phyloP scores from a whole-genome alignment of 495 filamentous ascomycete genomes.

The Immersiella caudata region DNA sequence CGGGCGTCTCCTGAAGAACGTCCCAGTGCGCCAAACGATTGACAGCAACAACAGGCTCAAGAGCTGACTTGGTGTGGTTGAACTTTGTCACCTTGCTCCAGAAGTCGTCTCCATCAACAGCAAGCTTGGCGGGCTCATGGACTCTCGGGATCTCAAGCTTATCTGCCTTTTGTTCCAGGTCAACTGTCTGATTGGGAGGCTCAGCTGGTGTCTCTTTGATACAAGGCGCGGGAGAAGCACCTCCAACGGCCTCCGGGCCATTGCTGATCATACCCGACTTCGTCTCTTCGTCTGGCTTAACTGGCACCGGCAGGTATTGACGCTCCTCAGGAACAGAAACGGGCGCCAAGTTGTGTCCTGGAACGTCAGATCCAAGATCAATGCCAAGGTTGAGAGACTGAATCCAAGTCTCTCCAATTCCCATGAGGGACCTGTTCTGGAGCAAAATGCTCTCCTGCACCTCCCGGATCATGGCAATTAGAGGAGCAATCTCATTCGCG shows the following conservation, averaged over 20 bases:
- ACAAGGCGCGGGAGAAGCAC: neutral
- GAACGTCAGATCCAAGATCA: neutral
- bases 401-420: conserved; percentile 16
- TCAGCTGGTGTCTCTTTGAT: no score
- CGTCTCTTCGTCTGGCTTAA: neutral
- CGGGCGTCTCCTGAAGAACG: neutral
- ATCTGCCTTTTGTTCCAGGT: no score
- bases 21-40: neutral
- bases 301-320: neutral
- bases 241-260: neutral
- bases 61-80: neutral
- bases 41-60: neutral
- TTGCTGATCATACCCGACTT: neutral
- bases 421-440: neutral
- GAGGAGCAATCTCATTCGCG: conserved; percentile 3
- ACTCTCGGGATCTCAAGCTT: no score
- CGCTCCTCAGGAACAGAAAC: neutral
- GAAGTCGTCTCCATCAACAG: neutral
- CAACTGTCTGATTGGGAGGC: no score
- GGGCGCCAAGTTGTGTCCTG: neutral
- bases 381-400: conserved; percentile 9
- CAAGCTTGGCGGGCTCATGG: neutral
- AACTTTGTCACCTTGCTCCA: conserved; percentile 8
- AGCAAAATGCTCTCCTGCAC: conserved; percentile 12
- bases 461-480: conserved; percentile 12